Evolutionary conservation across 495 filamentous ascomycete species (phyloP).

Genomic region (Tuber microsphaerosporum): DNA sequence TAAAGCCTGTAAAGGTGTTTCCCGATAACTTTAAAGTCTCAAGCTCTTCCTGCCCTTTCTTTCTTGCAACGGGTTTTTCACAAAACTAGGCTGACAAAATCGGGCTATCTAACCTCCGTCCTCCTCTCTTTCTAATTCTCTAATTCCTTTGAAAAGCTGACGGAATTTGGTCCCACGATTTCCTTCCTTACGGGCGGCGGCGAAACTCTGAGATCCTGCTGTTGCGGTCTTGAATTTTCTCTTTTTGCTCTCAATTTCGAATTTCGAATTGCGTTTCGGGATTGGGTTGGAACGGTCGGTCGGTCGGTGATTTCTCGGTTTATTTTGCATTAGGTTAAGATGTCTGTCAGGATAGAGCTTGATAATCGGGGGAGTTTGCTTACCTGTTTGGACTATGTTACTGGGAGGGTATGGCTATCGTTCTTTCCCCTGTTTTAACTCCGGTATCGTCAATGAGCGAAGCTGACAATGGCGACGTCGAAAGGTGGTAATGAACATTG

Average conservation of each 20-base stretch:
- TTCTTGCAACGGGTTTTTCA: not conserved
- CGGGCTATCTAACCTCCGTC: not conserved
- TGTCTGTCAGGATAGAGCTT: constrained; percentile 72
- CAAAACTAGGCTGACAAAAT: not conserved
- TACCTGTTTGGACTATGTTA: constrained; percentile 82
- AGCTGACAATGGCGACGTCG: constrained; percentile 2
- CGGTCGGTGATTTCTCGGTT: not conserved
- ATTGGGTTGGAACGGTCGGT: not conserved
- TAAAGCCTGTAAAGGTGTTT: not conserved
- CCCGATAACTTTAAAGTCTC: not conserved
- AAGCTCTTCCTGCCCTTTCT: not conserved
- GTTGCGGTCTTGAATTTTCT: not conserved
- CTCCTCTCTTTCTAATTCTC: not conserved
- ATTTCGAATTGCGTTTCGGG: not conserved
- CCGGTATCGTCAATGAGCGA: not conserved
- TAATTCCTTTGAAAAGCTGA: not conserved
- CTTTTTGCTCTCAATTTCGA: not conserved
- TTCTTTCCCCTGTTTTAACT: constrained; percentile 3
- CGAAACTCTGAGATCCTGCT: not conserved
- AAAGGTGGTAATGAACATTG: constrained; percentile 58
- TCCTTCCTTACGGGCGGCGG: not conserved
- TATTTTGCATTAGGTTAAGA: constrained; percentile 39
- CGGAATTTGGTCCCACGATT: not conserved
- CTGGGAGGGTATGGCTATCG: constrained; percentile 46
- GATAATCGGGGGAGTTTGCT: constrained; percentile 68